A percentile compares a stretch with the other conserved stretches of the same genome.
These are phyloP conservation scores for Colletotrichum abscissum DNA, from an alignment of 2,329 filamentous ascomycete species.

Conservation along the genomic window DNA sequence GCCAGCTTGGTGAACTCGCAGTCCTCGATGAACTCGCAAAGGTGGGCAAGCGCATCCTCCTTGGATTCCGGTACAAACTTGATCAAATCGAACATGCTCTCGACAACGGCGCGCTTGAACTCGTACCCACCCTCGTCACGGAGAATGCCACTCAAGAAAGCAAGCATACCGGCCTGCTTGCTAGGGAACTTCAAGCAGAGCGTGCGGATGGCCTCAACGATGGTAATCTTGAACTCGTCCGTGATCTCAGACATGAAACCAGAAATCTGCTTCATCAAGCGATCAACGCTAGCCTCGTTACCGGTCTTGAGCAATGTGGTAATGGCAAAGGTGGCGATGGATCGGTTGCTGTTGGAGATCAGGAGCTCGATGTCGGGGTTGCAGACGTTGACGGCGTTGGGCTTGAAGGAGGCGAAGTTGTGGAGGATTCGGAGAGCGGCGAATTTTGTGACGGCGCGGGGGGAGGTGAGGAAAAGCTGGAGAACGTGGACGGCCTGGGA, in stretches of 20 bases:
- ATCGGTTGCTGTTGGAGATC: constrained; percentile 96
- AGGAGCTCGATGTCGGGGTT: constrained; percentile 98
- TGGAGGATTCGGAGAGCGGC: constrained; percentile 96
- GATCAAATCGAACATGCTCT: constrained; percentile 99
- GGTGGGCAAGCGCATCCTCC: constrained; percentile 86
- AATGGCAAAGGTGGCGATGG: constrained; percentile 97
- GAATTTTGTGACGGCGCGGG: constrained; percentile 96
- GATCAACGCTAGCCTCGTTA: constrained; percentile 96
- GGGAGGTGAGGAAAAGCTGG: constrained; percentile 96
- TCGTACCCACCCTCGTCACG: constrained; percentile 98
- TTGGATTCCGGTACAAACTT: constrained; percentile 95
- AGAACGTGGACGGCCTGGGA: constrained; percentile 93
- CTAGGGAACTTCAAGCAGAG: constrained; percentile 97
- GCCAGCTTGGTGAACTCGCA: constrained; percentile 99
- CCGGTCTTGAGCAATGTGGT: constrained; percentile 98
- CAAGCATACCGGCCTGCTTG: constrained; percentile 98
- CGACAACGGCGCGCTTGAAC: constrained; percentile 96
- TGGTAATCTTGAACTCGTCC: constrained; percentile 99
- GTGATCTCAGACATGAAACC: constrained; percentile 99
- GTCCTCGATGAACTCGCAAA: constrained; percentile 99
- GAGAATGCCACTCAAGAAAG: constrained; percentile 96
- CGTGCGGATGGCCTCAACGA: constrained; percentile 97
- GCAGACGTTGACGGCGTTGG: constrained; percentile 89
- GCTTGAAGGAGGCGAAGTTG: constrained; percentile 96
- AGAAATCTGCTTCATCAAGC: constrained; percentile 98